Conservation (phyloP, 371 early-diverging fungal species). For the Rhizopus delemar region DNA sequence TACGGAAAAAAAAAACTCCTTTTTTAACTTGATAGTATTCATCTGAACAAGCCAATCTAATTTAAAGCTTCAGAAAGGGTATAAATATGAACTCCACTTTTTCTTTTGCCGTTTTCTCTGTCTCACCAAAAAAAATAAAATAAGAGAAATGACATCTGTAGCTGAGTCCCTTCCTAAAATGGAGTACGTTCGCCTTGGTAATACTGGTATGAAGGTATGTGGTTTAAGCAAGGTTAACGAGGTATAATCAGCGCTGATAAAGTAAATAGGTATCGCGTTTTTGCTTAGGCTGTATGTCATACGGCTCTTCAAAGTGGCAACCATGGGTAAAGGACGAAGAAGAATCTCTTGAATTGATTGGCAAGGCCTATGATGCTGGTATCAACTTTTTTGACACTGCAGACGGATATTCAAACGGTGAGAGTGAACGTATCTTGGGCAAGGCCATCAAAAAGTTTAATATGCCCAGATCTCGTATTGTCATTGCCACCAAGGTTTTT, state of each 20-base stretch:
- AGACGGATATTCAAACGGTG: constrained; percentile 36
- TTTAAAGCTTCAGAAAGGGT: too few species aligned
- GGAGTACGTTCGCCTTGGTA: constrained; percentile 27
- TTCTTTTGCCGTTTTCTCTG: too few species aligned
- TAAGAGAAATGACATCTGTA: too few species aligned
- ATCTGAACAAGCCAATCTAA: too few species aligned
- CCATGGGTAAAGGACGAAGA: constrained; percentile 37
- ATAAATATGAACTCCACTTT: too few species aligned
- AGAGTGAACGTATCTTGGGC: constrained; percentile 41
- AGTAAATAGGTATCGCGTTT: constrained; percentile 17
- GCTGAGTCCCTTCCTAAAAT: constrained; percentile 6
- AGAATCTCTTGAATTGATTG: constrained; percentile 38
- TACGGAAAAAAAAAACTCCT: too few species aligned
- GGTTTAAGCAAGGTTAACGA: background rate
- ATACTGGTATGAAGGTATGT: constrained; percentile 23
- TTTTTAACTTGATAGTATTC: too few species aligned
- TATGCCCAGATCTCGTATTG: constrained; percentile 41
- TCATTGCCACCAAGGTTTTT: constrained; percentile 45
- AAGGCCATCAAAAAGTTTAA: constrained; percentile 40
- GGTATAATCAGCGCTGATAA: background rate
- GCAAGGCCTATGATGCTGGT: constrained; percentile 47
- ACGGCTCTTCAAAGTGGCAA: constrained; percentile 17
- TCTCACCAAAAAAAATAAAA: too few species aligned
- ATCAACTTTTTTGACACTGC: constrained; percentile 51
- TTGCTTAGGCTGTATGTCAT: constrained; percentile 22